Evolutionary conservation across 768 basidiomycete species (phyloP).

Genomic region (Flagelloscypha sp.): DNA sequence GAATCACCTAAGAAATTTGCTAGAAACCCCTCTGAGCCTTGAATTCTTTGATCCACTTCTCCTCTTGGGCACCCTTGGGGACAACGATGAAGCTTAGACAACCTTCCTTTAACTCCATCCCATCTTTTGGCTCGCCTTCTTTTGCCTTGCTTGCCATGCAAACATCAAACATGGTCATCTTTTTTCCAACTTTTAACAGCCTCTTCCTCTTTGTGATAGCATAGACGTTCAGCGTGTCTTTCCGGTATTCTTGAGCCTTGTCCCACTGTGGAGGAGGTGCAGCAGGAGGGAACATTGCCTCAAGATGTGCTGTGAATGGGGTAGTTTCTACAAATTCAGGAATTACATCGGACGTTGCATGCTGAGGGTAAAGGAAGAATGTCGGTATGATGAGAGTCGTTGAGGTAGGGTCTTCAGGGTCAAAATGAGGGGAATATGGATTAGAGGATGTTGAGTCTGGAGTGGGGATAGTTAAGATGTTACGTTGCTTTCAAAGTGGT

Average conservation of each 20-base stretch:
- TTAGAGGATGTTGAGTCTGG: slow-evolving; percentile 41
- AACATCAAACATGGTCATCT: slow-evolving; percentile 78
- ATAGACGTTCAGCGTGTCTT: slow-evolving; percentile 66
- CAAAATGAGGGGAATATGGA: slow-evolving; percentile 58
- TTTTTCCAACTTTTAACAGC: slow-evolving; percentile 85
- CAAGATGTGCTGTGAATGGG: slow-evolving; percentile 70
- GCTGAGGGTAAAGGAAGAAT: slow-evolving; percentile 90
- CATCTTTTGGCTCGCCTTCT: slow-evolving; percentile 57
- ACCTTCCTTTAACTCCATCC: slow-evolving; percentile 76
- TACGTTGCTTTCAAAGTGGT: no score
- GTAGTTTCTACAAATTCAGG: slow-evolving; percentile 79
- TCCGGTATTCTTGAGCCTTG: slow-evolving; percentile 52
- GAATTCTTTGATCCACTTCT: slow-evolving; percentile 82
- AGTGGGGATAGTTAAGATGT: slow-evolving; percentile 50
- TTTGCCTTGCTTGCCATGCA: slow-evolving; percentile 53
- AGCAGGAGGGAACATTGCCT: slow-evolving; percentile 75
- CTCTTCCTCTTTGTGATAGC: slow-evolving; percentile 70
- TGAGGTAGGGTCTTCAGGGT: slow-evolving; percentile 51
- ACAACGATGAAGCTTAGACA: slow-evolving; percentile 74
- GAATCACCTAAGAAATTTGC: no score
- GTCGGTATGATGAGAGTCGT: slow-evolving; percentile 71
- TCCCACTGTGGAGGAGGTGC: slow-evolving; percentile 73
- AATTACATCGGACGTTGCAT: slow-evolving; percentile 84
- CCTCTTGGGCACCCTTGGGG: slow-evolving; percentile 68
- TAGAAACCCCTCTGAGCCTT: no score